phyloP scores from a whole-genome alignment of 257 asterid species.

The Coffea eugenioides region DNA sequence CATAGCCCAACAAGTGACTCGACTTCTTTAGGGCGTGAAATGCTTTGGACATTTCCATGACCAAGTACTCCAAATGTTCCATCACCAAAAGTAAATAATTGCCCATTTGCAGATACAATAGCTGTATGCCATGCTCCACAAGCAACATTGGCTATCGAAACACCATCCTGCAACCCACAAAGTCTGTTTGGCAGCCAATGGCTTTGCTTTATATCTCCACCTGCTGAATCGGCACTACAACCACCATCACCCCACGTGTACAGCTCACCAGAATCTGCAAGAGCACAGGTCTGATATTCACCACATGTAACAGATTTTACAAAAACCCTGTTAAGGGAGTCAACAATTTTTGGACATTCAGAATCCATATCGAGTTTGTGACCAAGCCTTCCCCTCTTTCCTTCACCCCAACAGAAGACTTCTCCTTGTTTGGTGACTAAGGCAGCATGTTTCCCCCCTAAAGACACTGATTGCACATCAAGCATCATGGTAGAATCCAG shows the following conservation, averaged over 20 bases:
- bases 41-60: slow-evolving; percentile 38
- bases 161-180: slow-evolving; percentile 34
- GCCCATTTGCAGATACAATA: slow-evolving; percentile 39
- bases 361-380: slow-evolving; percentile 39
- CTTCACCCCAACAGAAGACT: slow-evolving; percentile 54
- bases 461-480: slow-evolving; percentile 36
- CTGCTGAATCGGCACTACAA: slow-evolving; percentile 23
- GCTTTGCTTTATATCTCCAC: slow-evolving; percentile 25
- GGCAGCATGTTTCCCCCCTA: slow-evolving; percentile 44
- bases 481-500: slow-evolving; percentile 46
- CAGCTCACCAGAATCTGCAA: slow-evolving; percentile 40
- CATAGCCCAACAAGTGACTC: slow-evolving; percentile 36
- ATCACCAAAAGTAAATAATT: slow-evolving; percentile 43
- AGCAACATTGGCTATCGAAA: slow-evolving; percentile 34
- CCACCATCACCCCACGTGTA: slow-evolving; percentile 44
- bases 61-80: slow-evolving; percentile 60
- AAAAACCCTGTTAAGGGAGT: slow-evolving; percentile 29
- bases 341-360: slow-evolving; percentile 31
- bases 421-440: slow-evolving; percentile 47
- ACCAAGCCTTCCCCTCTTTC: slow-evolving; percentile 46
- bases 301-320: slow-evolving; percentile 39
- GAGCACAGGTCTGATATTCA: slow-evolving; percentile 45
- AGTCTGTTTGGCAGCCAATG: slow-evolving; percentile 44
- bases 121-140: slow-evolving; percentile 59
- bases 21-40: slow-evolving; percentile 44